Evolutionary conservation across 805 yeast species (phyloP).

Genomic region (Yamadazyma olivae): DNA sequence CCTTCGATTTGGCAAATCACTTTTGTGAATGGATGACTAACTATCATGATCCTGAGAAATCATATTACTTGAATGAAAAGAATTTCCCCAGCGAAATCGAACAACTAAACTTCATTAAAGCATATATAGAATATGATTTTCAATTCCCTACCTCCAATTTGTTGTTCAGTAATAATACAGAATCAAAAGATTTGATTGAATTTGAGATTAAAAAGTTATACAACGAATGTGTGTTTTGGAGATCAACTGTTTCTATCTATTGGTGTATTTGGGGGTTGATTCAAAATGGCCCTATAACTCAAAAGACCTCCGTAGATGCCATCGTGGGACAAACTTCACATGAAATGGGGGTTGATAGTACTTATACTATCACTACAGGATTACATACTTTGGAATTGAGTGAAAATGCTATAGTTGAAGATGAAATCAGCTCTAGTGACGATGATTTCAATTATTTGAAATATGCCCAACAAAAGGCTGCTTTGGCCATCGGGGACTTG

Average conservation of each 20-base stretch:
- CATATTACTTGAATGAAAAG: constrained; percentile 51
- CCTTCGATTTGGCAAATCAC: constrained; percentile 89
- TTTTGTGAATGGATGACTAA: constrained; percentile 97
- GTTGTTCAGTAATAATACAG: constrained; percentile 11
- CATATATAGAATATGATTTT: constrained; percentile 69
- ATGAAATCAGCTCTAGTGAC: constrained; percentile 35
- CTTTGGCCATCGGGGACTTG: constrained; percentile 72
- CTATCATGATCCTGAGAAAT: constrained; percentile 60
- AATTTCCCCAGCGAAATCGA: constrained; percentile 68
- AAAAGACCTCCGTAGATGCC: constrained; percentile 10
- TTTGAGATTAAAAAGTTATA: constrained; percentile 49
- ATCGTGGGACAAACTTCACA: constrained; percentile 12
- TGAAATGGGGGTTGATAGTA: constrained; percentile 38
- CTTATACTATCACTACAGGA: constrained; percentile 45
- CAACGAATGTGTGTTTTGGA: constrained; percentile 71
- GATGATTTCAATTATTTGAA: constrained; percentile 77
- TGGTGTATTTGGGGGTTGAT: constrained; percentile 95
- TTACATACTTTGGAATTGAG: constrained; percentile 47
- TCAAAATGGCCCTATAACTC: constrained; percentile 54
- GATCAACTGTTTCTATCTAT: constrained; percentile 70
- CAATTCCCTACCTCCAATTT: constrained; percentile 33
- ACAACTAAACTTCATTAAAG: constrained; percentile 64
- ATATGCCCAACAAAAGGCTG: constrained; percentile 74
- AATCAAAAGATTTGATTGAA: constrained; percentile 26
- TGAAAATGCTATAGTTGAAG: constrained; percentile 21